Percentiles rank a stretch among this genome's conserved stretches.
Conservation (phyloP, 2,329 filamentous ascomycete species). For the Erysiphe neolycopersici region DNA sequence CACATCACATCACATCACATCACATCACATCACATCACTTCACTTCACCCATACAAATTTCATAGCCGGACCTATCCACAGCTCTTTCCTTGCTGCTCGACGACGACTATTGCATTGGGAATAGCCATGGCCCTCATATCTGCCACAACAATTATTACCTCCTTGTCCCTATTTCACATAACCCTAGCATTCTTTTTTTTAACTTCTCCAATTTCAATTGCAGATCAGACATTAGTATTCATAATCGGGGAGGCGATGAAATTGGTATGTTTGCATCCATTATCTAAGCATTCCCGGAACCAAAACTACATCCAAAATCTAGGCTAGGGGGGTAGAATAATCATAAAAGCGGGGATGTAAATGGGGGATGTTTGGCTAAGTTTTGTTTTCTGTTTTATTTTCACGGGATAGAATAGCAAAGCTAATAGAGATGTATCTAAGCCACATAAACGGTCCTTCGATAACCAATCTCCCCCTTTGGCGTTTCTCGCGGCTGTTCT, state of each 20-base stretch:
- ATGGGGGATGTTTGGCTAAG: too few species aligned
- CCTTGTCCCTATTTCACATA: slow-evolving; percentile 60
- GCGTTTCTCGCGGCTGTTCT: slow-evolving; percentile 47
- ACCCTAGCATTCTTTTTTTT: slow-evolving; percentile 67
- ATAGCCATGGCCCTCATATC: slow-evolving; percentile 52
- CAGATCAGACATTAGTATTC: slow-evolving; percentile 56
- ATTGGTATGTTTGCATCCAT: slow-evolving; percentile 26
- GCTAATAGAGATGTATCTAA: slow-evolving; percentile 10
- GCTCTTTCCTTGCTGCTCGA: too few species aligned
- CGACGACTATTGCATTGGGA: neutral
- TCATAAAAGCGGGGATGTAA: too few species aligned
- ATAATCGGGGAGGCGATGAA: slow-evolving; percentile 64
- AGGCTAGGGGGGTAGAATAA: too few species aligned
- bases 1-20: too few species aligned
- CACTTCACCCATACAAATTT: too few species aligned
- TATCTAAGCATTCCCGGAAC: too few species aligned
- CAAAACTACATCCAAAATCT: neutral
- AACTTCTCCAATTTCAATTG: slow-evolving; percentile 40
- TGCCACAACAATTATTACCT: slow-evolving; percentile 53
- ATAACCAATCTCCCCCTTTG: slow-evolving; percentile 39
- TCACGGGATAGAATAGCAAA: too few species aligned
- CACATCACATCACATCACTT: too few species aligned
- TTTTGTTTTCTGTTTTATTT: too few species aligned
- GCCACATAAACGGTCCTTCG: slow-evolving; percentile 41
- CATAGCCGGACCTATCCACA: too few species aligned